These are phyloP conservation scores for Xanthoconium separans DNA, from an alignment of 1,284 basidiomycete genomes.

Conservation along the genomic window DNA sequence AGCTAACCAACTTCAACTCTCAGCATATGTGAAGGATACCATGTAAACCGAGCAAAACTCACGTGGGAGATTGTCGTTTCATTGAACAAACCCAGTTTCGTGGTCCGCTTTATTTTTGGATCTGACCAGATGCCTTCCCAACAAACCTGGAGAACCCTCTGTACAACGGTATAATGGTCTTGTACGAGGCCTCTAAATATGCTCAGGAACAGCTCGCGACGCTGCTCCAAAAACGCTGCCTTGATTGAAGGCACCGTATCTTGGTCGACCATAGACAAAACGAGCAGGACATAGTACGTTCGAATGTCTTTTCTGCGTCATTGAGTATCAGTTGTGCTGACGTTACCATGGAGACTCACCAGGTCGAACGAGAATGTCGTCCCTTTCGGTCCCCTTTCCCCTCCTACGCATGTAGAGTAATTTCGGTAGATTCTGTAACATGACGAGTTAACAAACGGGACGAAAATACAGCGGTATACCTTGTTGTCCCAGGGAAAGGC, in stretches of 20 bases:
- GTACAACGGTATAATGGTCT: conserved; percentile 58
- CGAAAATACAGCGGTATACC: conserved; percentile 36
- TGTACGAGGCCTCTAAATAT: conserved; percentile 68
- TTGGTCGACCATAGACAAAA: conserved; percentile 65
- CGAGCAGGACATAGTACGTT: conserved; percentile 63
- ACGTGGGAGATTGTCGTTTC: conserved; percentile 65
- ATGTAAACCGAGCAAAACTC: conserved; percentile 18
- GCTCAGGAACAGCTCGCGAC: conserved; percentile 55
- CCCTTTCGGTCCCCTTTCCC: conserved; percentile 39
- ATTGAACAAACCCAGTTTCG: conserved; percentile 67
- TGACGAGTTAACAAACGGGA: background rate
- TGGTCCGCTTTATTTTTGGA: conserved; percentile 61
- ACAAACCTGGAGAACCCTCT: conserved; percentile 57
- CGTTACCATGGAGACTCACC: conserved; percentile 38
- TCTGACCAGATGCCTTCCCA: conserved; percentile 67
- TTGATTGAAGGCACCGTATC: conserved; percentile 53
- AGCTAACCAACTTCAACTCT: conserved; percentile 48
- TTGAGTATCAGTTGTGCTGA: conserved; percentile 1
- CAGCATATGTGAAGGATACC: background rate
- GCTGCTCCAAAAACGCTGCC: conserved; percentile 63
- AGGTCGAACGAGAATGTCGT: conserved; percentile 50
- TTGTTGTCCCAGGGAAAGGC: conserved; percentile 76
- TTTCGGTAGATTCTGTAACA: conserved; percentile 57
- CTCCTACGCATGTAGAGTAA: conserved; percentile 69
- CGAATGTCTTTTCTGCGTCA: conserved; percentile 58